Evolutionary conservation across 305 asterid species (phyloP).

Genomic region (Fraxinus ornus): DNA sequence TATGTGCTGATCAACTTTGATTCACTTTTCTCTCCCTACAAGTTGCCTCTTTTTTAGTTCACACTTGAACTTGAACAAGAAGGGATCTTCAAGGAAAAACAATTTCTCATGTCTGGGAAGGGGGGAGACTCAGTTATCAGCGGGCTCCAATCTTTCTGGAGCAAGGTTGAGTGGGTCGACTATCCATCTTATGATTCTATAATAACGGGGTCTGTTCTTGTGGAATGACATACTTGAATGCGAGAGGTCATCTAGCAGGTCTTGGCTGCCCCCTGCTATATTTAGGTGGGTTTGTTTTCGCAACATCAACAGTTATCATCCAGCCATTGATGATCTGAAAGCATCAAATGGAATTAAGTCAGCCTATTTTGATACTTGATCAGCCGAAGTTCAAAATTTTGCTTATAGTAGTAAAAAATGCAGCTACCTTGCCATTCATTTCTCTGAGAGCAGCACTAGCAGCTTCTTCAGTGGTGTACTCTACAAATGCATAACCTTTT

Average conservation of each 20-base stretch:
- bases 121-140: neutral
- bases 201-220: neutral
- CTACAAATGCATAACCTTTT: slow-evolving; percentile 85
- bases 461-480: slow-evolving; percentile 85
- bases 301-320: slow-evolving; percentile 94
- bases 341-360: neutral
- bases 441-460: slow-evolving; percentile 73
- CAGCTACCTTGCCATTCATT: slow-evolving; percentile 89
- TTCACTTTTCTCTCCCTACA: neutral
- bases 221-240: neutral
- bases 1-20: neutral
- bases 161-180: neutral
- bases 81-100: neutral
- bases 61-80: neutral
- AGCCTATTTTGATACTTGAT: neutral
- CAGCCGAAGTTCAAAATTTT: neutral
- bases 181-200: neutral
- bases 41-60: neutral
- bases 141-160: neutral
- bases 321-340: slow-evolving; percentile 94
- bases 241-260: slow-evolving; percentile 18
- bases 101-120: neutral
- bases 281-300: slow-evolving; percentile 66
- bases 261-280: slow-evolving; percentile 48
- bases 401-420: neutral